Evolutionary conservation across 345 rosid species (phyloP), one percentile per base, ranked within the genome.

Genomic region (Brassica cretica): DNA sequence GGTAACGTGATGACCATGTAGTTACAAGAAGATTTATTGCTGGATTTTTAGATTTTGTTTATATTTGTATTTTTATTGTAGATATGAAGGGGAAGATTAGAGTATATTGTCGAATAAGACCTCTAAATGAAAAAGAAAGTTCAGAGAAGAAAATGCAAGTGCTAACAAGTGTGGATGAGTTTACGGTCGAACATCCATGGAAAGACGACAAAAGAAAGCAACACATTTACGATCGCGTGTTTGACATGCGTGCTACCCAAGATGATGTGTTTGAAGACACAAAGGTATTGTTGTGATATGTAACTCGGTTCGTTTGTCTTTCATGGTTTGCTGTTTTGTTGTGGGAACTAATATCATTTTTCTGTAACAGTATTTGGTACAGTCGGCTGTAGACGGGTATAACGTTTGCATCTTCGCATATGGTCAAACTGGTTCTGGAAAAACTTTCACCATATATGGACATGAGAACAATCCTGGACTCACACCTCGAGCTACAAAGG

Each of bases 341-440:
- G 35, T 0, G 10, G 41, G 70, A 62, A 55, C 69, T 67, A 68
- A 69, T n/a, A 61, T 68, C 7, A 6, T 6, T 41, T 74, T 56
- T 64, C 10, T 78, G 69, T 21, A 64, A 77, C 85, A 94, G 98
- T 91, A 91, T 82, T 83, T 94, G 84, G 97, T 94, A 64, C 99
- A 95, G 72, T 93, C 99, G 39, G 97, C 98, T 67, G 87, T 93
- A 6, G 99, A 95, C 85, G 99, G 99, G 8, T 95, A 89, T 72
- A 95, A 95, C 16, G 97, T 95, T 2, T 95, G 98, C 83, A 91
- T 95, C 76, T 95, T 95, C 84, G 99, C 98, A 35, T 93, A 95
- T 79, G 99, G 99, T 61, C 99, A 95, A 89, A 95, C 98, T 71
- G 98, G 98, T 59, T 95, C 99, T 25, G 99, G 98, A 49, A 95